Conservation (phyloP, 805 yeast species). For the Cyberlindnera meyerae region DNA sequence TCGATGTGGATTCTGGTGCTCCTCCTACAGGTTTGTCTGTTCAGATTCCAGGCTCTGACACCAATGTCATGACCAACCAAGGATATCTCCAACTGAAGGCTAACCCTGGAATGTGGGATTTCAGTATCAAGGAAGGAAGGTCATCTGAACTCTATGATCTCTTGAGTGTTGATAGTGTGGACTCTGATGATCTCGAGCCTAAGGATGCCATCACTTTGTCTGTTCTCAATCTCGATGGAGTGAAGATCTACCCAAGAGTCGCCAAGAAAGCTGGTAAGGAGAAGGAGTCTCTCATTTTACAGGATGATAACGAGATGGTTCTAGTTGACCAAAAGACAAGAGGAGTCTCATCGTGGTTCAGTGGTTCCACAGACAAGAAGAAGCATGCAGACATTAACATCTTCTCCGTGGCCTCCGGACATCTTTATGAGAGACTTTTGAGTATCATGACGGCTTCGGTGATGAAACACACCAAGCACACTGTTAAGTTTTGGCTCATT, state of each 20-base stretch:
- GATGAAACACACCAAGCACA: slow-evolving; percentile 54
- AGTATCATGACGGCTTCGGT: slow-evolving; percentile 81
- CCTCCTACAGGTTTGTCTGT: slow-evolving; percentile 22
- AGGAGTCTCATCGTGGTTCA: slow-evolving; percentile 13
- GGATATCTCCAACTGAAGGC: slow-evolving; percentile 82
- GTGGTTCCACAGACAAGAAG: slow-evolving; percentile 6
- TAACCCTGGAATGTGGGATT: slow-evolving; percentile 63
- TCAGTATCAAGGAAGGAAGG: slow-evolving; percentile 41
- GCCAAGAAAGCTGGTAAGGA: slow-evolving; percentile 38
- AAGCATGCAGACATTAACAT: slow-evolving; percentile 64
- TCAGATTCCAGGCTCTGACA: slow-evolving; percentile 38
- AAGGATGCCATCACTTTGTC: slow-evolving; percentile 27
- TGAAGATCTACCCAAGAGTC: slow-evolving; percentile 41
- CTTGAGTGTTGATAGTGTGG: slow-evolving; percentile 28
- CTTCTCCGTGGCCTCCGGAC: slow-evolving; percentile 81
- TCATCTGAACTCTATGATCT: slow-evolving; percentile 39
- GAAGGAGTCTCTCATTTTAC: slow-evolving; percentile 13
- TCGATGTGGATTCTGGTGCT: slow-evolving; percentile 32
- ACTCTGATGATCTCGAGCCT: not conserved
- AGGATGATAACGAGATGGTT: slow-evolving; percentile 10
- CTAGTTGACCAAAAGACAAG: slow-evolving; percentile 2
- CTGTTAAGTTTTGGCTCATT: slow-evolving; percentile 81
- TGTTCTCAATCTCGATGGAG: slow-evolving; percentile 42
- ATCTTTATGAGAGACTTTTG: slow-evolving; percentile 65
- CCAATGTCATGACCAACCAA: slow-evolving; percentile 69